These are phyloP conservation scores for Corymbia calophylla DNA, from an alignment of 441 rosid genomes.

Conservation along the genomic window DNA sequence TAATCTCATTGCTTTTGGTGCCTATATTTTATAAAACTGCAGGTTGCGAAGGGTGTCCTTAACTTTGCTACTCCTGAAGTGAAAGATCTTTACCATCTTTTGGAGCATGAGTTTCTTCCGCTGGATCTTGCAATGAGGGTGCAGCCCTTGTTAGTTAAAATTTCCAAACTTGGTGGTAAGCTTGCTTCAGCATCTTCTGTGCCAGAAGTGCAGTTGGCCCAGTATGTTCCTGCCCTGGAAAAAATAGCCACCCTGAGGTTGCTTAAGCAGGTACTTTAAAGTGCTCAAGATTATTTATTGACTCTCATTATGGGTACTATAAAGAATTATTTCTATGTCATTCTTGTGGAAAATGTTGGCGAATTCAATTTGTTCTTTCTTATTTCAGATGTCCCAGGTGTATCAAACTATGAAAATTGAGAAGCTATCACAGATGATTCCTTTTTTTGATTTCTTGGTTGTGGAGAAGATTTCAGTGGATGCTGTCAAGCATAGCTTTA, in stretches of 20 bases:
- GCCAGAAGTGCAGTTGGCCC: conserved; percentile 81
- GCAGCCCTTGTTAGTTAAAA: conserved; percentile 67
- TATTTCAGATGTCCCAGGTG: conserved; percentile 79
- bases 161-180: conserved; percentile 89
- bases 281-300: neutral
- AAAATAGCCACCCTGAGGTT: conserved; percentile 82
- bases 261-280: conserved; percentile 74
- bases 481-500: conserved; percentile 77
- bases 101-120: conserved; percentile 89
- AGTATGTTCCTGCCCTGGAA: conserved; percentile 82
- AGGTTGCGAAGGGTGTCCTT: conserved; percentile 89
- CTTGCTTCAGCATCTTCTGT: conserved; percentile 87
- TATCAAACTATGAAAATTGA: conserved; percentile 81
- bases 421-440: conserved; percentile 78
- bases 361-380: neutral
- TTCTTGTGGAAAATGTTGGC: neutral
- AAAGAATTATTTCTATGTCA: neutral
- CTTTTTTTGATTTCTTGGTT: conserved; percentile 70
- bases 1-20: neutral
- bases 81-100: conserved; percentile 83
- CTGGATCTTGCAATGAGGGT: conserved; percentile 76
- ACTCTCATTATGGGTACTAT: neutral
- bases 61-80: conserved; percentile 95
- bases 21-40: neutral
- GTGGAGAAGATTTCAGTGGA: conserved; percentile 94